These are phyloP conservation scores for Ophiocordyceps sinensis DNA, from an alignment of 2,329 filamentous ascomycete species.

Conservation along the genomic window DNA sequence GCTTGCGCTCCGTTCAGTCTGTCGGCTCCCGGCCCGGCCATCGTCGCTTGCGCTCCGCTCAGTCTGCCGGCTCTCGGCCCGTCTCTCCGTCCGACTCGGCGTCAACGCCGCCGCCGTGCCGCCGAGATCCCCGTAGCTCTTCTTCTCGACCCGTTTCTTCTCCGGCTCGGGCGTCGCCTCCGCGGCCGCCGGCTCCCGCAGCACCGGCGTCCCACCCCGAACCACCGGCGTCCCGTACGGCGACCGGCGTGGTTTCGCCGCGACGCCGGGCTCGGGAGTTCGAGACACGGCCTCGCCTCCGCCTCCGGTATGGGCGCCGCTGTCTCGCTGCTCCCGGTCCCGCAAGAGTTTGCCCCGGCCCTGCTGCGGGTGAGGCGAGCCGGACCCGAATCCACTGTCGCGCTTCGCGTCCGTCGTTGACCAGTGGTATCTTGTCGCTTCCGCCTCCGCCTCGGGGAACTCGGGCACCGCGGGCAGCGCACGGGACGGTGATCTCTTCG, in stretches of 20 bases:
- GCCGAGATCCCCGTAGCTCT: constrained; percentile 15
- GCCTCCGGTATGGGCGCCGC: constrained; percentile 40
- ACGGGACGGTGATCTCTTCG: constrained; percentile 26
- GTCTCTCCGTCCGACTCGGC: neutral
- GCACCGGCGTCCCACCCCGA: constrained; percentile 14
- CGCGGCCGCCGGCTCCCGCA: constrained; percentile 22
- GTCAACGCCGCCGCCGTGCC: neutral
- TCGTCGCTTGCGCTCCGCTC: too few relatives aligned
- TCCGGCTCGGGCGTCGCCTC: constrained; percentile 29
- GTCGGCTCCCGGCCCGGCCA: neutral
- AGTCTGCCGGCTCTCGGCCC: neutral
- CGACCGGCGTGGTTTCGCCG: constrained; percentile 11
- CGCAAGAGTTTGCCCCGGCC: constrained; percentile 18
- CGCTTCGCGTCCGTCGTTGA: constrained; percentile 22
- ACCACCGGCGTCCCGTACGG: constrained; percentile 12
- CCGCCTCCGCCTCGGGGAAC: constrained; percentile 29
- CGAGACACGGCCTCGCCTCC: constrained; percentile 19
- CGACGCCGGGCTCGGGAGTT: constrained; percentile 12
- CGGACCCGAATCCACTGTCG: constrained; percentile 18
- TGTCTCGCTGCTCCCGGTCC: constrained; percentile 32
- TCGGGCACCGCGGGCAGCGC: constrained; percentile 39
- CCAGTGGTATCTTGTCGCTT: constrained; percentile 8
- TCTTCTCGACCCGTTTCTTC: constrained; percentile 18
- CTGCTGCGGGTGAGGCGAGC: constrained; percentile 26
- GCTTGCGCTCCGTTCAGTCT: neutral